Percentiles rank a stretch among this genome's conserved stretches.
Conservation (phyloP, 1,284 basidiomycete genomes). For the Garcileccinum viscosum region DNA sequence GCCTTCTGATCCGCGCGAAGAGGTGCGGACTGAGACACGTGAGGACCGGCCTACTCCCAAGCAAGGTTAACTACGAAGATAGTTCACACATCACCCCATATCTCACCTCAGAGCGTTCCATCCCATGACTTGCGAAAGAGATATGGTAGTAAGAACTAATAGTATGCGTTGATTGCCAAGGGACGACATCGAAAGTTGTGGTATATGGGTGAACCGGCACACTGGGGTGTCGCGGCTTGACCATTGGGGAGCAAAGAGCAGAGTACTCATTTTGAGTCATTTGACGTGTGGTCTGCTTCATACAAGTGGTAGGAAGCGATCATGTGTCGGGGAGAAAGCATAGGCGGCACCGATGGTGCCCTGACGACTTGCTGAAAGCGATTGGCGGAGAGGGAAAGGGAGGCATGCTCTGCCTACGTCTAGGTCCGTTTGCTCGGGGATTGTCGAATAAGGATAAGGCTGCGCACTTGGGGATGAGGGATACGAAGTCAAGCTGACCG, state of each 20-base stretch:
- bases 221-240: not conserved
- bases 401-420: not conserved
- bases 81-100: not conserved
- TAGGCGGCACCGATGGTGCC: not conserved
- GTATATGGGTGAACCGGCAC: not conserved
- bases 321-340: not conserved
- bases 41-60: not conserved
- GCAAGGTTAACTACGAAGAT: not conserved
- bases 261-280: constrained; percentile 1
- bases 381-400: not conserved
- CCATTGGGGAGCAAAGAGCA: not conserved
- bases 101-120: not conserved
- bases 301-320: not conserved
- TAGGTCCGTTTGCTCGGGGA: not conserved
- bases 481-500: not conserved
- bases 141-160: not conserved
- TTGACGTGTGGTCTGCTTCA: not conserved
- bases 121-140: not conserved
- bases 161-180: not conserved
- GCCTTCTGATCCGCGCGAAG: not conserved
- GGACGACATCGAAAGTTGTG: not conserved
- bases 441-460: not conserved
- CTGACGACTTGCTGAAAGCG: not conserved
- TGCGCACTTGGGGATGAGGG: not conserved
- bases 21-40: not conserved